Evolutionary conservation across 306 rosid genomes (phyloP), one percentile per base, ranked within the genome.

Genomic region (Cicer yamashitae): DNA sequence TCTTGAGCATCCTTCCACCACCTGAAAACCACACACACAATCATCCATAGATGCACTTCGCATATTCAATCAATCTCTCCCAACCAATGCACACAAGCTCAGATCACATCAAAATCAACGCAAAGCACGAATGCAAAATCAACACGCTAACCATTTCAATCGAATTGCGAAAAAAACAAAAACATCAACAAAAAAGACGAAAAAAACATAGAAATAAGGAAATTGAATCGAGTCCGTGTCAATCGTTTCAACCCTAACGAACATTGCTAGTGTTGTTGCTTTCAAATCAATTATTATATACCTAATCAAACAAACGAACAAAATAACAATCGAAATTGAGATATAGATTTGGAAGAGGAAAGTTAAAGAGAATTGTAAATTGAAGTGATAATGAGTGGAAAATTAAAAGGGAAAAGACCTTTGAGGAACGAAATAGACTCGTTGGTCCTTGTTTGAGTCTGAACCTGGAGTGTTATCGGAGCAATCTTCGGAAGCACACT

Each of bases 1-100:
- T 89, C 93, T 64, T 86, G 89, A 45, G 99, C 91, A 65, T 90
- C 92, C 86, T 88, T 94, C 99, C 99, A 94, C 99, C 99, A 94
- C 86, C 99, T 92, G 89, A 83, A 88, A 79, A 30, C 37, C 11
- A 67, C 18, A 77, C 41, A 47, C 71, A 75, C 10, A 81, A 80
- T 67, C 82, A 80, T 8, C 52, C 14, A 77, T 47, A 73, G 41
- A 77, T 15, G 1, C 52, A 6, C 51, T 75, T 17, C 61, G 7
- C 51, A 18, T 39, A 85, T 58, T 52, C 67, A 53, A 50, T 44
- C 70, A 80, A 37, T 34, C 34, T n/a, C 37, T 54, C 54, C 11
- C 52, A 75, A 74, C 58, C 68, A 76, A 85, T 76, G 77, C 75
- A 81, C 61, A 75, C 75, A 58, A 76, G 43, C 66, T 77, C 89